Evolutionary conservation across 495 filamentous ascomycete species (phyloP).

Genomic region (Trichoderma reesei): DNA sequence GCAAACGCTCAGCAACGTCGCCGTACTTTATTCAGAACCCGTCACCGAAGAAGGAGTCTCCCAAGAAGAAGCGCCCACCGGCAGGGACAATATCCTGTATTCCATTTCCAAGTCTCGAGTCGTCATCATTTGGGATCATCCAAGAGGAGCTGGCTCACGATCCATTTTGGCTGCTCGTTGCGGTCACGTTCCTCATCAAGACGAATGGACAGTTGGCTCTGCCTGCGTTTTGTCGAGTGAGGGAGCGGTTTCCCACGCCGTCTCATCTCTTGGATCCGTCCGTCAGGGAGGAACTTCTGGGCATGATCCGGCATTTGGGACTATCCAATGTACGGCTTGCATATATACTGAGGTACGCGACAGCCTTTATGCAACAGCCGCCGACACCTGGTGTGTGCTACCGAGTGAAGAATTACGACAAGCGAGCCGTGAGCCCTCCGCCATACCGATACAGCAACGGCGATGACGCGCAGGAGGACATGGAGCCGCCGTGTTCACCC

Average conservation of each 20-base stretch:
- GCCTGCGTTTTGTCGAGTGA: constrained; percentile 63
- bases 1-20: neutral
- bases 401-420: constrained; percentile 62
- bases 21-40: neutral
- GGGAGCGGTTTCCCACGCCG: constrained; percentile 58
- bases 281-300: constrained; percentile 41
- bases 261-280: constrained; percentile 51
- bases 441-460: neutral
- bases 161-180: constrained; percentile 65
- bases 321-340: constrained; percentile 47
- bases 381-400: constrained; percentile 52
- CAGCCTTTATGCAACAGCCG: constrained; percentile 55
- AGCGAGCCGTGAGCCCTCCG: constrained; percentile 35
- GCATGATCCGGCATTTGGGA: constrained; percentile 62
- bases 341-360: constrained; percentile 54
- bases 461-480: neutral
- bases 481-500: neutral
- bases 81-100: constrained; percentile 50
- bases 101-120: constrained; percentile 59
- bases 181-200: constrained; percentile 73
- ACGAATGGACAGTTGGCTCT: constrained; percentile 67
- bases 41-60: neutral
- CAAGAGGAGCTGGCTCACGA: constrained; percentile 67
- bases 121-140: constrained; percentile 60
- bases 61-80: constrained; percentile 22